Percentiles rank a stretch among this genome's conserved stretches.
Evolutionary conservation across 2,329 filamentous ascomycete genomes (phyloP).

Genomic region (Didymella glomerata): DNA sequence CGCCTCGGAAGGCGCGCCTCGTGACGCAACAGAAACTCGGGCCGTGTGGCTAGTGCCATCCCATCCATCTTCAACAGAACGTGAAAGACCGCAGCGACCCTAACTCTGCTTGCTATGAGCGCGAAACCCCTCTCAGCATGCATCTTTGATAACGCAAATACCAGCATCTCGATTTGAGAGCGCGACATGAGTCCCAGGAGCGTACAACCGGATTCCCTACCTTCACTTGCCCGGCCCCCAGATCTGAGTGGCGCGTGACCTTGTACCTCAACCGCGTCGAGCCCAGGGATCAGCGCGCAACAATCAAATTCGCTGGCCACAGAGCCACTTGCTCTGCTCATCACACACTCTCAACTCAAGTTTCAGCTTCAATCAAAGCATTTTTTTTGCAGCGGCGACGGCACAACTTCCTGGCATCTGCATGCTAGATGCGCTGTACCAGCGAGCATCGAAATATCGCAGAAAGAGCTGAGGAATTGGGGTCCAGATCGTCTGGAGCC

Average conservation of each 20-base stretch:
- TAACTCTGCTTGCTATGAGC: conserved; percentile 30
- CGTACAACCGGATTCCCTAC: background rate
- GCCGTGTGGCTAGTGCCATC: conserved; percentile 21
- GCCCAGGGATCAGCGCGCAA: conserved; percentile 6
- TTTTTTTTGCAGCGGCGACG: conserved; percentile 8
- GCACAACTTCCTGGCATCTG: background rate
- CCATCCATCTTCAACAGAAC: conserved; percentile 16
- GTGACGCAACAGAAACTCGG: conserved; percentile 33
- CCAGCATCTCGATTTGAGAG: background rate
- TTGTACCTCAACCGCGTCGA: conserved; percentile 21
- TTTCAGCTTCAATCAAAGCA: background rate
- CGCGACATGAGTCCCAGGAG: background rate
- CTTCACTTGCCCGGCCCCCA: conserved; percentile 21
- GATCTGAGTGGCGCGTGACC: conserved; percentile 30
- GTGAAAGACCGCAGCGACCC: background rate
- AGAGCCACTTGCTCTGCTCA: conserved; percentile 1
- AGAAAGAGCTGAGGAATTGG: conserved; percentile 20
- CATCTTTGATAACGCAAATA: background rate
- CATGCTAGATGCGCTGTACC: conserved; percentile 27
- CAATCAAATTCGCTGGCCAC: background rate
- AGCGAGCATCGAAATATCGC: conserved; percentile 23
- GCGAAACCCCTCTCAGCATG: background rate
- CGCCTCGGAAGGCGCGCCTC: background rate
- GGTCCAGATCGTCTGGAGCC: background rate
- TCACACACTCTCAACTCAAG: background rate